Base-by-base conservation (phyloP, 2,329 filamentous ascomycete species). In the Aspergillus quadricinctus region DNA sequence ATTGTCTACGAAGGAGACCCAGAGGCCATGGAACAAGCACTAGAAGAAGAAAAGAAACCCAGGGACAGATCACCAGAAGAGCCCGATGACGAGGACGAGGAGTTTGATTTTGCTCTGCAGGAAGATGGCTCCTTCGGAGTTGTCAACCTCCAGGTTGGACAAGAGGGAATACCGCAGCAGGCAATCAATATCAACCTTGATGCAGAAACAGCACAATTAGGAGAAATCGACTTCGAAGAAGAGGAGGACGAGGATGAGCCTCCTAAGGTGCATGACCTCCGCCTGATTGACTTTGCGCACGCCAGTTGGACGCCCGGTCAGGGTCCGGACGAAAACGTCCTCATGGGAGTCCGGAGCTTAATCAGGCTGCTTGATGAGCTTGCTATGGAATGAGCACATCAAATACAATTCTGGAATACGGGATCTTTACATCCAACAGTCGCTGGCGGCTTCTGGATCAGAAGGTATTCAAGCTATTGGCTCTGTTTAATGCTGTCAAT, bases 261-360 rank as follows among this genome's bases (percentile, higher is more conserved):
- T 10, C 88, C 88, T 0, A 87, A 87, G 65, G 83, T 96, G 46
- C 90, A 88, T 66, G 83, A 85, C 11, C 80, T 97, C 50, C 94
- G 93, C 69, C 81, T 99, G 61, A 99, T 99, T 65, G 94, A 99
- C 72, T 99, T 99, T 80, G 94, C 94, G 1, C 94, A 99, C 74
- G 94, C 94, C 10, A 77, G 80, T 50, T 97, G 88, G 87, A 88
- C 85, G 1, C 88, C 90, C 0, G 90, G 91, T 1, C 76, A 88
- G 66, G 93, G 93, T 0, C 88, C 89, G 0, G 94, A 99, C 71
- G 88, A 96, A 75, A 97, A 97, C 68, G 78, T 83, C 14, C 78
- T 97, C 31, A 78, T 78, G 37, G 92, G 92, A 0, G 84, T 97
- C 59, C 80, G 86, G 68, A 93, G 82, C 69, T 77, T 93, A 40